These are phyloP conservation scores for Achaetomium macrosporum DNA, from an alignment of 2,329 filamentous ascomycete species.

Conservation along the genomic window DNA sequence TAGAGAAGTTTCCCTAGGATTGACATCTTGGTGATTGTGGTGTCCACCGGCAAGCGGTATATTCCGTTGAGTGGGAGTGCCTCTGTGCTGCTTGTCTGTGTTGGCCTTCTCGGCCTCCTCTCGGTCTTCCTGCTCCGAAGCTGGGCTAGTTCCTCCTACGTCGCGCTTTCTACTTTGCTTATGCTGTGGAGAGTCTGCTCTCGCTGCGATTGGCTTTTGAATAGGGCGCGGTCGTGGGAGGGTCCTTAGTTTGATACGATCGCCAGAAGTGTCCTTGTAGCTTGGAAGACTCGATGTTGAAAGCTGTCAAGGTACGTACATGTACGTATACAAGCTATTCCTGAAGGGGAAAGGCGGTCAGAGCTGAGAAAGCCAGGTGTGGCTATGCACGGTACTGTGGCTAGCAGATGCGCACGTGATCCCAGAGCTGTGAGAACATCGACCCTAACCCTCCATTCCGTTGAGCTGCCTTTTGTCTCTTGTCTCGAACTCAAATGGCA, in stretches of 20 bases:
- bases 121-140: not conserved
- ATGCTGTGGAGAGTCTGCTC: not conserved
- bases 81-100: not conserved
- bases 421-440: too few relatives aligned
- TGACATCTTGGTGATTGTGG: constrained; percentile 22
- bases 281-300: constrained; percentile 5
- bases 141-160: too few relatives aligned
- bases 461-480: too few relatives aligned
- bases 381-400: not conserved
- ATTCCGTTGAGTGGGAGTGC: too few relatives aligned
- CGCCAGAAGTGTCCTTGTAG: too few relatives aligned
- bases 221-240: not conserved
- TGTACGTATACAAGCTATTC: not conserved
- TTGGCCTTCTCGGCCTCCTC: not conserved
- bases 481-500: too few relatives aligned
- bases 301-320: constrained; percentile 12
- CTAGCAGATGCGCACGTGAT: not conserved
- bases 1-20: constrained; percentile 32
- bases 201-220: not conserved
- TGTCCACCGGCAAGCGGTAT: too few relatives aligned
- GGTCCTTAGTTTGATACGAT: too few relatives aligned
- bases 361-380: not conserved
- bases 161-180: not conserved
- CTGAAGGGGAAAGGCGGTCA: not conserved
- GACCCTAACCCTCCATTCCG: not conserved